Conservation (phyloP, 345 rosid species). For the Crucihimalaya himalaica region DNA sequence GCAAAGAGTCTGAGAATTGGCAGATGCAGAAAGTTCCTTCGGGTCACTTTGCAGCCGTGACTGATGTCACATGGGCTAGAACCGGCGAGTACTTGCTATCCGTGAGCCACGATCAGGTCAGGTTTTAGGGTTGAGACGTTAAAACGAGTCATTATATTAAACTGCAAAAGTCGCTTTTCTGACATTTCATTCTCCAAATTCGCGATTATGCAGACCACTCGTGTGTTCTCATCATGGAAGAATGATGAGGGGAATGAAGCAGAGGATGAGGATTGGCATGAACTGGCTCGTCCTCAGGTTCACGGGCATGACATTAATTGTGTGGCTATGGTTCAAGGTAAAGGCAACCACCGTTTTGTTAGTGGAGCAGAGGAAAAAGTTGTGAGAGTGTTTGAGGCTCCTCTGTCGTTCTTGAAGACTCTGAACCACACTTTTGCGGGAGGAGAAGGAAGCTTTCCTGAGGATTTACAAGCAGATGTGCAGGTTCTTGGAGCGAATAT, state of each 20-base stretch:
- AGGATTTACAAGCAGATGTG: constrained; percentile 58
- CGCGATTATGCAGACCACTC: constrained; percentile 59
- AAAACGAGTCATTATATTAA: background rate
- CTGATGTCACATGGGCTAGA: constrained; percentile 83
- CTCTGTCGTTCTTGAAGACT: constrained; percentile 82
- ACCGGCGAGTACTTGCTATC: constrained; percentile 74
- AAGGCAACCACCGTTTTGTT: constrained; percentile 88
- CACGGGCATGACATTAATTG: constrained; percentile 97
- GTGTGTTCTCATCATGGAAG: constrained; percentile 83
- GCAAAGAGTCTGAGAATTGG: constrained; percentile 64
- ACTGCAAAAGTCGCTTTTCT: background rate
- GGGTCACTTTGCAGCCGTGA: constrained; percentile 84
- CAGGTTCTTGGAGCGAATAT: constrained; percentile 91
- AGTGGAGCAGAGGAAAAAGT: constrained; percentile 99
- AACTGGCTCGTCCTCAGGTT: constrained; percentile 92
- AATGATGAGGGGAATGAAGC: constrained; percentile 39
- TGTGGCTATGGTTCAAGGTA: constrained; percentile 72
- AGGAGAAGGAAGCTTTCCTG: constrained; percentile 51
- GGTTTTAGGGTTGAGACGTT: background rate
- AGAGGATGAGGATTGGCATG: constrained; percentile 69
- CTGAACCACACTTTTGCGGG: constrained; percentile 59
- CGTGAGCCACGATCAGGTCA: constrained; percentile 95
- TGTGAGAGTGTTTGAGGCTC: constrained; percentile 90
- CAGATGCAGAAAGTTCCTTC: constrained; percentile 86
- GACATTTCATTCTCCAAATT: constrained; percentile 2